Conservation (phyloP, 176 grass and related monocot genomes). For the Oryza coarctata region DNA sequence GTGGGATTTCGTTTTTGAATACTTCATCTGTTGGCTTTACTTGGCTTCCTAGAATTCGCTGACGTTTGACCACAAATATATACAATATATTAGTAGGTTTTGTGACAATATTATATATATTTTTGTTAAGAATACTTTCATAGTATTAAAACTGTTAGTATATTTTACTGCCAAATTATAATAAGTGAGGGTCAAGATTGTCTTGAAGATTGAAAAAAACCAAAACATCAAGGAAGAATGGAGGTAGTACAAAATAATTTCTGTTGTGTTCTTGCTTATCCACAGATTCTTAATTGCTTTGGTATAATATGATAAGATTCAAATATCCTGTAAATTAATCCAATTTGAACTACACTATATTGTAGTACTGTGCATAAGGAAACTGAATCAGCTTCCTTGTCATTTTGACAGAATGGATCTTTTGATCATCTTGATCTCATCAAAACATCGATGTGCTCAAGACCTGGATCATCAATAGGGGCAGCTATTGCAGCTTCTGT, state of each 20-base stretch:
- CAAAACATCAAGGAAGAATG: too few relatives aligned
- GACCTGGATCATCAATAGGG: slow-evolving; percentile 77
- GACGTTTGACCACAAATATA: background rate
- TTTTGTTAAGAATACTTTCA: background rate
- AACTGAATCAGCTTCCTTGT: slow-evolving; percentile 5
- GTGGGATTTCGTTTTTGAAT: background rate
- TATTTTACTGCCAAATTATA: background rate
- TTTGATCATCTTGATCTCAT: slow-evolving; percentile 77
- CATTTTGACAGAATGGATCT: slow-evolving; percentile 71
- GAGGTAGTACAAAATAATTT: too few relatives aligned
- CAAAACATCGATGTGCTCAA: slow-evolving; percentile 51
- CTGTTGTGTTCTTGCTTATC: background rate
- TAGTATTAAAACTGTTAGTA: background rate
- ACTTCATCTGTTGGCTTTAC: background rate
- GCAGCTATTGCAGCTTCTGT: slow-evolving; percentile 84
- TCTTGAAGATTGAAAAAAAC: background rate
- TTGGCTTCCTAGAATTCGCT: background rate
- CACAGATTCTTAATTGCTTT: background rate
- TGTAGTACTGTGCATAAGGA: background rate
- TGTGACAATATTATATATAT: background rate
- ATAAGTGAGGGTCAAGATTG: background rate
- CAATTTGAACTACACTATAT: background rate
- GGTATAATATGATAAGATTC: background rate
- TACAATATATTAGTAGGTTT: background rate
- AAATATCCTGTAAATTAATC: slow-evolving; percentile 5